Conservation (phyloP, 805 yeast genomes). For the Zygoascus ofunaensis region DNA sequence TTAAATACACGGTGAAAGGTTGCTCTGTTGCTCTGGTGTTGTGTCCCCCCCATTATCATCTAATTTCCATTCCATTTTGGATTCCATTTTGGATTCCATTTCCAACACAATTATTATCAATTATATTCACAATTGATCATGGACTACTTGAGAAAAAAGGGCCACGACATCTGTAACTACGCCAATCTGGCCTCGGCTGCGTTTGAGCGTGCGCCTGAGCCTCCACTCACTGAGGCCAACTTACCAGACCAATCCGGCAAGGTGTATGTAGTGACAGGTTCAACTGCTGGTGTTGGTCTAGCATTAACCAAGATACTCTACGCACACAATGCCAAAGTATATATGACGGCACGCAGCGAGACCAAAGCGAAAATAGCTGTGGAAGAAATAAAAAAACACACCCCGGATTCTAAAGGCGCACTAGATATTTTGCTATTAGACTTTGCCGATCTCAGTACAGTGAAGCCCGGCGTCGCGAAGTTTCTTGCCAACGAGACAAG, state of each 20-base stretch:
- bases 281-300: slow-evolving; percentile 30
- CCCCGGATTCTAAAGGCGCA: slow-evolving; percentile 14
- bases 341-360: slow-evolving; percentile 31
- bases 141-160: no score
- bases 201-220: slow-evolving; percentile 6
- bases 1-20: no score
- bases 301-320: slow-evolving; percentile 28
- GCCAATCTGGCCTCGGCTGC: no score
- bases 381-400: slow-evolving; percentile 22
- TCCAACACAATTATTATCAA: no score
- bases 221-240: slow-evolving; percentile 20
- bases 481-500: slow-evolving; percentile 22
- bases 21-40: no score
- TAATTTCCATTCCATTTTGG: no score
- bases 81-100: no score
- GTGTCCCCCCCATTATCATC: no score
- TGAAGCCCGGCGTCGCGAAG: slow-evolving; percentile 32
- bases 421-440: slow-evolving; percentile 14
- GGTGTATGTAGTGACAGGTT: slow-evolving; percentile 30
- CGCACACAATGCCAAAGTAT: slow-evolving; percentile 29
- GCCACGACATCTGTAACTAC: no score
- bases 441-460: slow-evolving; percentile 34
- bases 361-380: slow-evolving; percentile 28
- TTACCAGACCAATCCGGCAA: slow-evolving; percentile 31
- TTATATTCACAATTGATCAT: no score